A percentile compares a stretch with the other conserved stretches of the same genome.
Conservation (phyloP, 805 yeast species). For the Kazachstania bromeliacearum region DNA sequence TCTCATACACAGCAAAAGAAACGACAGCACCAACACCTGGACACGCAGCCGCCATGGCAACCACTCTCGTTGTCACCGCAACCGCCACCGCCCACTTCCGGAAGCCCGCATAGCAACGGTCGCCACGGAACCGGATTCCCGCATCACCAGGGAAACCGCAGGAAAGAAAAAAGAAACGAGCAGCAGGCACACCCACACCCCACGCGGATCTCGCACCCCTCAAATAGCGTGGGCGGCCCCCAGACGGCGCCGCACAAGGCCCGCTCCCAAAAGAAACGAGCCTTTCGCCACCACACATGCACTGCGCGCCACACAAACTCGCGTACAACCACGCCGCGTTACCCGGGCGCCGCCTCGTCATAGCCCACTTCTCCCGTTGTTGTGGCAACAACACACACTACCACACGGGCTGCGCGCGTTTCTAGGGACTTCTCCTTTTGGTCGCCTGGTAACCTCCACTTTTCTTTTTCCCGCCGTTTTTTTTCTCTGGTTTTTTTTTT, state of each 20-base stretch:
- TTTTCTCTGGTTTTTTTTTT: neutral
- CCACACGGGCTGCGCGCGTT: neutral
- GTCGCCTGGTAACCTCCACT: neutral
- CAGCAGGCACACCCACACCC: too few species aligned
- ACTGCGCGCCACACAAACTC: too few species aligned
- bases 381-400: neutral
- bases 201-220: too few species aligned
- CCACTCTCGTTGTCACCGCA: neutral
- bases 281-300: too few species aligned
- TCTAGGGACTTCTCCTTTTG: neutral
- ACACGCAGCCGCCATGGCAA: constrained; percentile 1
- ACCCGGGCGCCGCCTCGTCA: neutral
- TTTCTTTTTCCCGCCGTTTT: constrained; percentile 2
- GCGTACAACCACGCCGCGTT: too few species aligned
- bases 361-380: neutral
- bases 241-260: too few species aligned
- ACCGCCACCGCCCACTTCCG: neutral
- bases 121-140: constrained; percentile 1
- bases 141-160: too few species aligned
- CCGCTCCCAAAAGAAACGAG: too few species aligned
- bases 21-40: neutral
- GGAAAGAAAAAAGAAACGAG: too few species aligned
- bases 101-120: neutral
- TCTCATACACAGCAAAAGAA: too few species aligned
- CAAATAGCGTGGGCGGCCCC: too few species aligned